phyloP scores from a whole-genome alignment of 2,329 filamentous ascomycete genomes.

The Nigrospora sphaerica region DNA sequence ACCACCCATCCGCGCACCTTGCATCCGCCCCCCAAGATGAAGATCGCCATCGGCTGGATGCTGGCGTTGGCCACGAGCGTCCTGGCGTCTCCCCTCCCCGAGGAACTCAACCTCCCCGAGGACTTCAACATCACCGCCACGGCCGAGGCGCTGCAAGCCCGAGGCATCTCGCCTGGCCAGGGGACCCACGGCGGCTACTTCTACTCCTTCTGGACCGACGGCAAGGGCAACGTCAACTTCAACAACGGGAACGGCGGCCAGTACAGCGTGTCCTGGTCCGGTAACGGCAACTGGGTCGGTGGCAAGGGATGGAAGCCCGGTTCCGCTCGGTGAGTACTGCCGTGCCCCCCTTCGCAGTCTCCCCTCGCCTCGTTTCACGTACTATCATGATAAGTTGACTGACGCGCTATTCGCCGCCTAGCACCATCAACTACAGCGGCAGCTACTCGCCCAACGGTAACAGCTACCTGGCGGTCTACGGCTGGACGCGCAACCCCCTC shows the following conservation, averaged over 20 bases:
- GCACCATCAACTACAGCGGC: slow-evolving; percentile 41
- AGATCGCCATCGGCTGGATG: neutral
- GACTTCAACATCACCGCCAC: neutral
- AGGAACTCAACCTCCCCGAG: neutral
- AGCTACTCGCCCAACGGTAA: slow-evolving; percentile 39
- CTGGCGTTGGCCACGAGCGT: neutral
- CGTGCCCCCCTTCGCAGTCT: neutral
- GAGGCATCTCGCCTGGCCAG: neutral
- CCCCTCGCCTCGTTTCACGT: no score
- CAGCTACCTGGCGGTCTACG: slow-evolving; percentile 30
- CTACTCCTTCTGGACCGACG: slow-evolving; percentile 49
- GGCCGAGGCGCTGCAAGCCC: no score
- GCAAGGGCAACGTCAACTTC: slow-evolving; percentile 40
- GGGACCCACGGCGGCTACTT: slow-evolving; percentile 1
- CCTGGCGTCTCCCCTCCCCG: neutral
- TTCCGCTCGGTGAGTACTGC: slow-evolving; percentile 5
- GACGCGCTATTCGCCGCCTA: slow-evolving; percentile 8
- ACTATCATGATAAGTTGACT: no score
- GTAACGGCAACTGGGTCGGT: slow-evolving; percentile 37
- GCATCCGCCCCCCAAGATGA: no score
- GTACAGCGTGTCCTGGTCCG: slow-evolving; percentile 41
- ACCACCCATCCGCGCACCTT: no score
- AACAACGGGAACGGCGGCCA: slow-evolving; percentile 44
- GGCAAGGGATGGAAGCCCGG: slow-evolving; percentile 40
- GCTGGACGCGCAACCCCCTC: slow-evolving; percentile 29